phyloP scores from a whole-genome alignment of 140 eudicot genomes.

The Cichorium intybus region DNA sequence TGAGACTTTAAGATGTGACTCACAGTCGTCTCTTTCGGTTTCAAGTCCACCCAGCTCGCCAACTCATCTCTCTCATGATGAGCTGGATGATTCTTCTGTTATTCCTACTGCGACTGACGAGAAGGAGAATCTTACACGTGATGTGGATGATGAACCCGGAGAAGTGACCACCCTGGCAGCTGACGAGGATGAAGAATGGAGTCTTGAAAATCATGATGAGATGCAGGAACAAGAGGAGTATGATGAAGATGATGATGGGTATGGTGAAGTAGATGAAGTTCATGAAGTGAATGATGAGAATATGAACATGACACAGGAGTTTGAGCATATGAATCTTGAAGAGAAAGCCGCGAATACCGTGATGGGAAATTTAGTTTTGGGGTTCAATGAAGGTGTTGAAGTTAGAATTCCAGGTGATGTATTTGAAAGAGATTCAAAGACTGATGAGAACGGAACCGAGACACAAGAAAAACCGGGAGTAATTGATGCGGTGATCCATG shows the following conservation, averaged over 20 bases:
- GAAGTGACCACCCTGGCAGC: conserved; percentile 22
- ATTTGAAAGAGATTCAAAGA: conserved; percentile 44
- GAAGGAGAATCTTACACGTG: conserved; percentile 22
- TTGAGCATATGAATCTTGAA: conserved; percentile 55
- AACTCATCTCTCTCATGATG: conserved; percentile 83
- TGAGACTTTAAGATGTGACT: conserved; percentile 57
- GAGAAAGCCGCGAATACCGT: conserved; percentile 43
- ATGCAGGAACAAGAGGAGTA: conserved; percentile 89
- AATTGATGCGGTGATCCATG: conserved; percentile 37
- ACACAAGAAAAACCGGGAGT: conserved; percentile 39
- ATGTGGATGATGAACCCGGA: conserved; percentile 36
- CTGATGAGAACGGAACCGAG: conserved; percentile 33
- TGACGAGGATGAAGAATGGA: conserved; percentile 90
- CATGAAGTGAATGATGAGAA: conserved; percentile 69
- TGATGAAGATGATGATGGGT: conserved; percentile 90
- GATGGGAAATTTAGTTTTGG: conserved; percentile 68
- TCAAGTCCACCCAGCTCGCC: conserved; percentile 92
- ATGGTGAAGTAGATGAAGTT: conserved; percentile 83
- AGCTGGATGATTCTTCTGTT: conserved; percentile 78
- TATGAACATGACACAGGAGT: conserved; percentile 56
- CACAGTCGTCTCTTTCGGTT: conserved; percentile 88
- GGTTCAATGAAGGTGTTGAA: conserved; percentile 93
- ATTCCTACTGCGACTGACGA: conserved; percentile 42
- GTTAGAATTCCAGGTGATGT: conserved; percentile 75
- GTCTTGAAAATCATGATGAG: conserved; percentile 56